Percentiles rank a stretch among this genome's conserved stretches.
phyloP scores from a whole-genome alignment of 495 filamentous ascomycete species.

The Aspergillus egyptiacus region DNA sequence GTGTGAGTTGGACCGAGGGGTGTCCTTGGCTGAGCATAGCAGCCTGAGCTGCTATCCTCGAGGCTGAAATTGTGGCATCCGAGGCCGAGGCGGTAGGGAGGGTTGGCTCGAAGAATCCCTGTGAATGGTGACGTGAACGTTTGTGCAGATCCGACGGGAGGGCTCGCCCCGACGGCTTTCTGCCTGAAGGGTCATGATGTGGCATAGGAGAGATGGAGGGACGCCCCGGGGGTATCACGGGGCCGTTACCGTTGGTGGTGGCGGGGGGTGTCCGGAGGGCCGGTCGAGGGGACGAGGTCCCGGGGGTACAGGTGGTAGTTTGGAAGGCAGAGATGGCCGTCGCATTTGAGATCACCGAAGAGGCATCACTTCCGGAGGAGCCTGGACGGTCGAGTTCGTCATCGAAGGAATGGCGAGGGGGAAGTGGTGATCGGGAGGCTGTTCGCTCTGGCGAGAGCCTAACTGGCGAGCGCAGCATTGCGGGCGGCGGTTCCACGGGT shows the following conservation, averaged over 20 bases:
- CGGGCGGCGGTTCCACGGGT: background rate
- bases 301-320: conserved; percentile 17
- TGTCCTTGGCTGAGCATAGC: conserved; percentile 66
- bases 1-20: conserved; percentile 36
- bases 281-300: conserved; percentile 33
- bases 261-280: conserved; percentile 30
- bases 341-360: conserved; percentile 41
- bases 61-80: conserved; percentile 59
- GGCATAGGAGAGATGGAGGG: conserved; percentile 33
- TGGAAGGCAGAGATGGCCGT: conserved; percentile 39
- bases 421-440: conserved; percentile 16
- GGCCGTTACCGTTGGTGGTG: conserved; percentile 14
- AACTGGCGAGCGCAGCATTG: conserved; percentile 25
- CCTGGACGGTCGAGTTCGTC: conserved; percentile 36
- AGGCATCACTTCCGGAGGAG: conserved; percentile 50
- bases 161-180: conserved; percentile 37
- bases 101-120: conserved; percentile 85
- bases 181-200: conserved; percentile 33
- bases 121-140: conserved; percentile 60
- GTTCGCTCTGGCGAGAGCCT: conserved; percentile 31
- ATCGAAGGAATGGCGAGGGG: conserved; percentile 29
- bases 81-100: conserved; percentile 62
- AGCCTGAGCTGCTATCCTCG: conserved; percentile 85
- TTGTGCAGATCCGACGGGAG: conserved; percentile 33
- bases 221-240: conserved; percentile 25